Conservation (phyloP, 2,329 filamentous ascomycete species). For the Paramyrothecium sp. region DNA sequence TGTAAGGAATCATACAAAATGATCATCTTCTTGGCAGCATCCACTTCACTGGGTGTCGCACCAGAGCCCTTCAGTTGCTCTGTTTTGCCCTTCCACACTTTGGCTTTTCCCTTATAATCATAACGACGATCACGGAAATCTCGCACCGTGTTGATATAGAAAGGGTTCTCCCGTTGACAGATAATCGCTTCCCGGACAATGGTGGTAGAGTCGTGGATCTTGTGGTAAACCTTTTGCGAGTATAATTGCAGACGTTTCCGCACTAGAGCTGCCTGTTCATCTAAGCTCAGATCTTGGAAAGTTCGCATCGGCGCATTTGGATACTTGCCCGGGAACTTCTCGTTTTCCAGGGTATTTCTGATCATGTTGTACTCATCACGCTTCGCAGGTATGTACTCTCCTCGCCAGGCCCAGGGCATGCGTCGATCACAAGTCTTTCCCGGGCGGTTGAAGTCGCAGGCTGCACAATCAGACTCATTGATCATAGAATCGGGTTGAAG, state of each 20-base stretch:
- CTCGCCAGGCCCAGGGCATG: constrained; percentile 96
- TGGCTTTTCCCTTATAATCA: constrained; percentile 97
- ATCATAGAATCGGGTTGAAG: constrained; percentile 99
- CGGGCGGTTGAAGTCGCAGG: constrained; percentile 96
- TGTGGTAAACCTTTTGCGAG: constrained; percentile 99
- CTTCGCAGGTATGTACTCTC: constrained; percentile 94
- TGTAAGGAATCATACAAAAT: constrained; percentile 93
- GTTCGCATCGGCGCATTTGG: constrained; percentile 68
- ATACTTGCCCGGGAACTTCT: constrained; percentile 80
- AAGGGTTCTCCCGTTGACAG: constrained; percentile 95
- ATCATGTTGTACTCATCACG: constrained; percentile 99
- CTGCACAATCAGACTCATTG: constrained; percentile 89
- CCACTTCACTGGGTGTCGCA: constrained; percentile 72
- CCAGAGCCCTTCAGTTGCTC: constrained; percentile 82
- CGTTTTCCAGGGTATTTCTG: constrained; percentile 83
- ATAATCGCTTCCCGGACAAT: constrained; percentile 96
- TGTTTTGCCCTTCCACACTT: constrained; percentile 97
- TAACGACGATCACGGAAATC: constrained; percentile 97
- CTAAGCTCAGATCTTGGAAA: constrained; percentile 77
- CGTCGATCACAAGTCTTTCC: constrained; percentile 96
- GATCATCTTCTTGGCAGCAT: constrained; percentile 98
- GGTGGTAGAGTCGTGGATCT: constrained; percentile 92
- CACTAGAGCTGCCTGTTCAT: constrained; percentile 78
- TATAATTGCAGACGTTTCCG: constrained; percentile 89
- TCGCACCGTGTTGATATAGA: constrained; percentile 95